Evolutionary conservation across 306 rosid genomes (phyloP).

Genomic region (Dalbergia oliveri): DNA sequence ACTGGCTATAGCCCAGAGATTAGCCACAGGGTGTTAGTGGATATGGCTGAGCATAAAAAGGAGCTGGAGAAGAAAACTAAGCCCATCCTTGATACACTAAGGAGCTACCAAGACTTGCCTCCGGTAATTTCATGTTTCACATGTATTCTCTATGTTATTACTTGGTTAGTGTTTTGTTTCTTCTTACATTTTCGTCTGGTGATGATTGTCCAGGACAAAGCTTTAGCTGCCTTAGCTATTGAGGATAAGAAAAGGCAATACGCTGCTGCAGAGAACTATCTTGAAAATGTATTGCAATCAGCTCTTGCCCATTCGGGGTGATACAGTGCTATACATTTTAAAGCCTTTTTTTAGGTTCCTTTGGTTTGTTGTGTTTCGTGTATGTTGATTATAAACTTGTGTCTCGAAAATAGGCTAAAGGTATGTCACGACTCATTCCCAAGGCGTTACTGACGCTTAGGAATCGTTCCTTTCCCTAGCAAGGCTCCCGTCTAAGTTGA

Average conservation of each 20-base stretch:
- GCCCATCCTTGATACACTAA: constrained; percentile 87
- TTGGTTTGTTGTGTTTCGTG: not conserved
- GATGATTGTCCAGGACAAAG: constrained; percentile 78
- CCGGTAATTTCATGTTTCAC: constrained; percentile 64
- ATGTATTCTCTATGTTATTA: not conserved
- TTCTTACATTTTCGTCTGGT: constrained; percentile 19
- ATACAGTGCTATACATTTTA: not conserved
- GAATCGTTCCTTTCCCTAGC: too few species aligned
- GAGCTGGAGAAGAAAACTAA: constrained; percentile 94
- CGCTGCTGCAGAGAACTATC: constrained; percentile 92
- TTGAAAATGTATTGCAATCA: constrained; percentile 88
- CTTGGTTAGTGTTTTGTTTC: not conserved
- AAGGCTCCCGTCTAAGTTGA: too few species aligned
- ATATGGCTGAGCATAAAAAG: constrained; percentile 87
- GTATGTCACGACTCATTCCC: too few species aligned
- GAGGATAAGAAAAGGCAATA: constrained; percentile 96
- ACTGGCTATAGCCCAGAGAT: constrained; percentile 90
- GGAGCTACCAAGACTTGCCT: constrained; percentile 97
- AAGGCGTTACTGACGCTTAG: too few species aligned
- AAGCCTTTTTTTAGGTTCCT: too few species aligned
- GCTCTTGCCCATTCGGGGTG: constrained; percentile 76
- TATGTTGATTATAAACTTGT: too few species aligned
- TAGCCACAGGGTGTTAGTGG: constrained; percentile 86
- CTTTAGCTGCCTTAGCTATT: constrained; percentile 95
- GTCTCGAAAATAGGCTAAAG: too few species aligned